Evolutionary conservation across 2,329 filamentous ascomycete genomes (phyloP), one percentile per base, ranked within the genome.

Genomic region (Arthrinium phaeospermum): DNA sequence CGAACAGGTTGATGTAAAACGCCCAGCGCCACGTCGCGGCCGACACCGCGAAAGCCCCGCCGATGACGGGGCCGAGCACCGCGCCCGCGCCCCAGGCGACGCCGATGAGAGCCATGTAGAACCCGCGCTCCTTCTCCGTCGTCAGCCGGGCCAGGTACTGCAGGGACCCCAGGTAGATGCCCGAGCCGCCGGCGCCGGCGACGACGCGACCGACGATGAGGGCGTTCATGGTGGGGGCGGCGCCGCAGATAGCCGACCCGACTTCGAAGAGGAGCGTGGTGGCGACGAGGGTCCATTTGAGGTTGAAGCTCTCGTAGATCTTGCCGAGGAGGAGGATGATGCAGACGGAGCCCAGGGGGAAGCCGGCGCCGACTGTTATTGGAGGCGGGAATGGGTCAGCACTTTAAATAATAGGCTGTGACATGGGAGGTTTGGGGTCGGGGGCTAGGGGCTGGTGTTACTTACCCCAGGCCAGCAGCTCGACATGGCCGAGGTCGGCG

Each of bases 1-100:
- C 82, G 64, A 86, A 79, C 0, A 91, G 81, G 74, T 91, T 91
- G 80, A 91, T 86, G 75, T 91, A 91, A 71, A 87, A 87, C 0
- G 80, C 80, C 82, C 83, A 86, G 57, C 86, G 74, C 86, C 86
- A 88, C 0, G 81, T 83, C 0, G 82, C 85, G 0, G 79, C 72
- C 8, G 78, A 82, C 30, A 83, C 82, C 7, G 80, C 80, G 51
- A 88, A 86, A 0, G 82, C 84, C 27, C 86, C 86, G n/a, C 86
- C 85, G 16, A 87, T 78, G 14, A 88, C 79, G 0, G 86, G 86
- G 0, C 86, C 87, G 1, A 88, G 76, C 5, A 86, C 81, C 5
- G 81, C 83, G 4, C 85, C 86, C 3, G 85, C 69, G 51, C 85
- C 85, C 83, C 85, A 87, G 0, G 77, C 74, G 0, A 79, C 57